These are phyloP conservation scores for Trichoderma semiorbis DNA, from an alignment of 2,329 filamentous ascomycete genomes.

Conservation along the genomic window DNA sequence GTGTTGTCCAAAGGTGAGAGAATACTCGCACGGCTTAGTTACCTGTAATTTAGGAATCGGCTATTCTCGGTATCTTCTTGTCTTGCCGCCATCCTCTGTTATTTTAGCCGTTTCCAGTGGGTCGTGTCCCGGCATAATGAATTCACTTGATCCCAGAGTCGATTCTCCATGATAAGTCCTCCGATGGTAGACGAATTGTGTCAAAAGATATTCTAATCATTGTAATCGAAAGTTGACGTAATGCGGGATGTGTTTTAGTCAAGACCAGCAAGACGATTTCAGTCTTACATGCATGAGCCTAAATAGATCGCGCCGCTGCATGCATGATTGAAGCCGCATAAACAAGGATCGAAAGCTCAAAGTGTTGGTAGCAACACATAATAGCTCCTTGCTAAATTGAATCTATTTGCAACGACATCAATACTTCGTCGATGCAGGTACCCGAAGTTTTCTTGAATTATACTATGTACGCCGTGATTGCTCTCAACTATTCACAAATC, in stretches of 20 bases:
- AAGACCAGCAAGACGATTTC: neutral
- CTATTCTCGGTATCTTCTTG: slow-evolving; percentile 7
- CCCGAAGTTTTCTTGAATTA: neutral
- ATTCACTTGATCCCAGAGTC: neutral
- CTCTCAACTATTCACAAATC: neutral
- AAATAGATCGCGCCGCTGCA: neutral
- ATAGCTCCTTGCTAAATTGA: neutral
- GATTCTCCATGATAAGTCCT: neutral
- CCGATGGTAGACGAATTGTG: neutral
- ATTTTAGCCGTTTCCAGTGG: neutral
- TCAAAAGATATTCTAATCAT: neutral
- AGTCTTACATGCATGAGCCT: neutral
- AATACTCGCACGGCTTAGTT: neutral
- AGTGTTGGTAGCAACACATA: neutral
- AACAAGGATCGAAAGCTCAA: neutral
- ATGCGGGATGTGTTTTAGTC: neutral
- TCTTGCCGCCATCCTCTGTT: neutral
- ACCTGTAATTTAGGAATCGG: neutral
- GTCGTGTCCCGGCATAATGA: neutral
- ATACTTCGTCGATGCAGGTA: neutral
- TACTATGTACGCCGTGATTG: neutral
- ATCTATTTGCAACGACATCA: neutral
- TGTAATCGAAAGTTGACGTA: neutral
- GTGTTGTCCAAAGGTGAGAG: neutral
- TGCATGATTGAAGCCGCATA: neutral